Percentiles rank a stretch among this genome's conserved stretches.
Evolutionary conservation across 2,329 filamentous ascomycete genomes (phyloP).

Genomic region (Endothia cerciana): DNA sequence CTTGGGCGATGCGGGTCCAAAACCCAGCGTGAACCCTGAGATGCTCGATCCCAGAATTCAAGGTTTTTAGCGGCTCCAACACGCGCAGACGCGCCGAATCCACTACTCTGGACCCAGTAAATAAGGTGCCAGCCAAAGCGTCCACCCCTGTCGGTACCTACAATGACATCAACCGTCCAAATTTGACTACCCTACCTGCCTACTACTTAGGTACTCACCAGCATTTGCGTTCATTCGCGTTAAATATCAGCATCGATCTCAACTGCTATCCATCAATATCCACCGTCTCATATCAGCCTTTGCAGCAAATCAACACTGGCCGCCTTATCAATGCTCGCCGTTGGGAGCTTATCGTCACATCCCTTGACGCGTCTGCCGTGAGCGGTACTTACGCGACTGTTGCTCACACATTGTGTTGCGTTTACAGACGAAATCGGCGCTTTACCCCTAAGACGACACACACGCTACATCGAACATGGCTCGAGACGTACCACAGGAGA

Average conservation of each 20-base stretch:
- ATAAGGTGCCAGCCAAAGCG: not conserved
- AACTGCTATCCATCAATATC: not conserved
- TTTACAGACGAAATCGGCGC: not conserved
- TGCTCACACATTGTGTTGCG: not conserved
- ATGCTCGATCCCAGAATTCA: not conserved
- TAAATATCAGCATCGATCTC: not conserved
- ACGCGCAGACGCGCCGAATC: slow-evolving; percentile 1
- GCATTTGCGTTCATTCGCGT: not conserved
- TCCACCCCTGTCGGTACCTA: slow-evolving; percentile 3
- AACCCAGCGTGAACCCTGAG: not conserved
- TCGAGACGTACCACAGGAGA: slow-evolving; percentile 55
- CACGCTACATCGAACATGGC: slow-evolving; percentile 14
- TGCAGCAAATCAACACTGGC: not conserved
- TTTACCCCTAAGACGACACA: not conserved
- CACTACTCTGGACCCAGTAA: not conserved
- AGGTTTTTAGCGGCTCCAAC: not conserved
- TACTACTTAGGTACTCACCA: not conserved
- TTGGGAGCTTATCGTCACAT: not conserved
- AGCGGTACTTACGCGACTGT: not conserved
- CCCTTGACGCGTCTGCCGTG: not conserved
- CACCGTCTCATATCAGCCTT: not conserved
- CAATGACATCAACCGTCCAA: slow-evolving; percentile 10
- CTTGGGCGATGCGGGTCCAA: not conserved
- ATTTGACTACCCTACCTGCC: not conserved
- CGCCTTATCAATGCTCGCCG: not conserved